Evolutionary conservation across 495 filamentous ascomycete genomes (phyloP).

Genomic region (Aeminium ludgeri): DNA sequence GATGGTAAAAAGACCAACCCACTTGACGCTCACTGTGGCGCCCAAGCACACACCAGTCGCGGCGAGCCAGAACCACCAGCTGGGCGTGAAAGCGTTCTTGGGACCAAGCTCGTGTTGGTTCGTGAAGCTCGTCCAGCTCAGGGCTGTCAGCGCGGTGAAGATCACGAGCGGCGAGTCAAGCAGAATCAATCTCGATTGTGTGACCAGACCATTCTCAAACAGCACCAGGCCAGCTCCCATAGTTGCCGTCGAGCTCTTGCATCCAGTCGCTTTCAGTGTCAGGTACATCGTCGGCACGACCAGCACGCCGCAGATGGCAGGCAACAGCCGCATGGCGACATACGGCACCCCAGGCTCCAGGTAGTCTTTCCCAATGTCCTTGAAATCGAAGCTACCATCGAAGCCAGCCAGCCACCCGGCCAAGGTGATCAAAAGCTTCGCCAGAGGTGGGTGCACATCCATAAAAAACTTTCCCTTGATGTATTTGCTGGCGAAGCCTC

Average conservation of each 20-base stretch:
- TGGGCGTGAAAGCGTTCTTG: slow-evolving; percentile 61
- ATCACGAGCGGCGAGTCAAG: slow-evolving; percentile 90
- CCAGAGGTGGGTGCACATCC: slow-evolving; percentile 96
- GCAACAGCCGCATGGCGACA: slow-evolving; percentile 90
- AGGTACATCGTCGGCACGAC: slow-evolving; percentile 85
- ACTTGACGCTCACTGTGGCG: slow-evolving; percentile 90
- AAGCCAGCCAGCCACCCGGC: slow-evolving; percentile 93
- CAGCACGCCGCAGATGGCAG: slow-evolving; percentile 71
- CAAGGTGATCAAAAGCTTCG: slow-evolving; percentile 87
- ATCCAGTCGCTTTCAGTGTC: slow-evolving; percentile 80
- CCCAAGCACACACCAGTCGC: slow-evolving; percentile 77
- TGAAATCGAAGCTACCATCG: slow-evolving; percentile 92
- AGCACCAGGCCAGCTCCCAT: slow-evolving; percentile 74
- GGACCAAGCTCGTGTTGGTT: slow-evolving; percentile 95
- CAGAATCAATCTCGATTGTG: slow-evolving; percentile 86
- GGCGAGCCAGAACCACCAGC: slow-evolving; percentile 96
- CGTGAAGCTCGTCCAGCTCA: slow-evolving; percentile 82
- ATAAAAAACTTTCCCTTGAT: slow-evolving; percentile 98
- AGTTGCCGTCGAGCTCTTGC: slow-evolving; percentile 63
- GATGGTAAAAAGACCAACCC: slow-evolving; percentile 97
- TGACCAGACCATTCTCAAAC: slow-evolving; percentile 90
- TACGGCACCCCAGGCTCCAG: slow-evolving; percentile 88
- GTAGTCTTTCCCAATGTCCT: slow-evolving; percentile 99
- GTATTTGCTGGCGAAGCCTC: slow-evolving; percentile 93
- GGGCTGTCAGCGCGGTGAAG: slow-evolving; percentile 79